A percentile compares a stretch with the other conserved stretches of the same genome.
Evolutionary conservation across 2,329 filamentous ascomycete genomes (phyloP).

Genomic region (Atkinsonella hypoxylon): DNA sequence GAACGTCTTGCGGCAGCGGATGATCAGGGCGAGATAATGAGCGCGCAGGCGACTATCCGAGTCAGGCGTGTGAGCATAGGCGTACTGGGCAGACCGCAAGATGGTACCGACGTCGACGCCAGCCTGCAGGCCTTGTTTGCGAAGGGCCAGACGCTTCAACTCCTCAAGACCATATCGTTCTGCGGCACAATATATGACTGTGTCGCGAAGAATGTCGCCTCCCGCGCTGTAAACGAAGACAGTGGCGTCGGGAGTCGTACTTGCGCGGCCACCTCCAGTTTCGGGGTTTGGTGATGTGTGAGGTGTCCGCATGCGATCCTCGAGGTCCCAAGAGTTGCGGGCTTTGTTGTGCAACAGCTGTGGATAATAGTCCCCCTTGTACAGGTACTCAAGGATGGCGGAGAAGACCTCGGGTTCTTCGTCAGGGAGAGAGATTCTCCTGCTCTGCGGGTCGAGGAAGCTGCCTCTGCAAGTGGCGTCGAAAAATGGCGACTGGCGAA

Average conservation of each 20-base stretch:
- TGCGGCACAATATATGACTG: conserved; percentile 85
- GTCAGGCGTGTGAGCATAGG: conserved; percentile 90
- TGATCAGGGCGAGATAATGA: conserved; percentile 95
- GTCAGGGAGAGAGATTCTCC: conserved; percentile 59
- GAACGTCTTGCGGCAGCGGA: conserved; percentile 93
- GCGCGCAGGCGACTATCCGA: conserved; percentile 85
- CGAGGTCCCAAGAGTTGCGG: conserved; percentile 79
- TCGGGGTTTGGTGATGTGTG: conserved; percentile 40
- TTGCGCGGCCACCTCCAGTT: conserved; percentile 32
- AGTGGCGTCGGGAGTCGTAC: conserved; percentile 35
- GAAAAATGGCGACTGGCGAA: conserved; percentile 78
- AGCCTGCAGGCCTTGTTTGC: conserved; percentile 88
- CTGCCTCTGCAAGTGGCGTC: conserved; percentile 57
- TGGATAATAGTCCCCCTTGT: conserved; percentile 93
- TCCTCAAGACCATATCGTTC: conserved; percentile 85
- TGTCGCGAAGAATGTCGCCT: conserved; percentile 77
- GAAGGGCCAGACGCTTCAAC: conserved; percentile 80
- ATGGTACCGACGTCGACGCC: conserved; percentile 89
- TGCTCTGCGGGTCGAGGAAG: conserved; percentile 64
- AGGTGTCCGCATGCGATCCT: conserved; percentile 43
- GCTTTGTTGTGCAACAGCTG: conserved; percentile 79
- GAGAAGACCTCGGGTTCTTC: conserved; percentile 90
- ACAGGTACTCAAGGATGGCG: conserved; percentile 88
- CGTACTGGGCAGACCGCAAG: conserved; percentile 84
- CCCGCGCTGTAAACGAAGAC: conserved; percentile 64